Base-by-base conservation (phyloP, 2,329 filamentous ascomycete genomes). In the Colletotrichum destructivum region DNA sequence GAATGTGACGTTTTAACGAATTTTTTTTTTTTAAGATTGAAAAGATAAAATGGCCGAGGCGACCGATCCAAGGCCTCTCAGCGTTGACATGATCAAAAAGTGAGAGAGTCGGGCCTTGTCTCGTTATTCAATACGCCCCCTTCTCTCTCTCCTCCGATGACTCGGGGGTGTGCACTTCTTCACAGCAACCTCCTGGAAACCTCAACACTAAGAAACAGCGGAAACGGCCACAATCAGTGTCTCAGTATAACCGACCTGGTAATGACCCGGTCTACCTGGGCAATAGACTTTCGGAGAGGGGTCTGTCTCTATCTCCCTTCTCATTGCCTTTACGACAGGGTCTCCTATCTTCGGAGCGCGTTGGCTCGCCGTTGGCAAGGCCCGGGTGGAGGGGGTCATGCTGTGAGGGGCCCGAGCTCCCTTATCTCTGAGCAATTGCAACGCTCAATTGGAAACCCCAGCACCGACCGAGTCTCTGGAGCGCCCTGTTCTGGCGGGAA, bases 341-440 rank as follows among this genome's bases (percentile, higher is more conserved):
- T 56, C 56, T 47, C 49, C 49, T 55, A 63, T 63, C 38, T 55
- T 63, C 49, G 61, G 61, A 55, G 47, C 61, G 31, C 11, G n/a
- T 13, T 35, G 26, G n/a, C 40, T 35, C 31, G 55, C 55, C n/a
- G 47, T 21, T 21, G 12, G 21, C 4, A 23, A 42, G 35, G 31
- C 35, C 7, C n/a, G 18, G 26, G 40, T n/a, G 46, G 16, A 26
- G 8, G 21, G 18, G 26, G 26, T 26, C 26, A 26, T 26, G 26
- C 26, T 46, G n/a, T n/a, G 26, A 40, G 16, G 52, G 69, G 65
- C 66, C 59, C 69, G 59, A 71, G 65, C 59, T 69, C 57, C 31
- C 60, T 56, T 71, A 71, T 71, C 69, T 71, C 65, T 71, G 69
- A 71, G 69, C 69, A 69, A 69, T 71, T 55, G 60, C 51, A 71